phyloP scores from a whole-genome alignment of 2,329 filamentous ascomycete genomes.

The Chaetomiaceae sp. region DNA sequence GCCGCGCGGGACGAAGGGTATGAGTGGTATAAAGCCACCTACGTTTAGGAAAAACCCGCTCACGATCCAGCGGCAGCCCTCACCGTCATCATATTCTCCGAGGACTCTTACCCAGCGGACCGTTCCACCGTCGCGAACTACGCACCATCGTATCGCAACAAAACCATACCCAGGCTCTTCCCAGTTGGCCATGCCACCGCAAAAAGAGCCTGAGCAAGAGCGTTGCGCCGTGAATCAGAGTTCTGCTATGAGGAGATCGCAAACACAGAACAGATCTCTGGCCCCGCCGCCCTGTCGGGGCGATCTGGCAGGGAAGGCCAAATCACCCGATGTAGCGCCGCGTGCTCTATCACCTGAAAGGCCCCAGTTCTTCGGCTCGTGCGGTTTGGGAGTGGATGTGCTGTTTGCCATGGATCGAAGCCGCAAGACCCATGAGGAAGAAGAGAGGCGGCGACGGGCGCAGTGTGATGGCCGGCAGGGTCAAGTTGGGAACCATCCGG shows the following conservation, averaged over 20 bases:
- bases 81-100: not conserved
- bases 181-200: no score
- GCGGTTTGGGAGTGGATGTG: constrained; percentile 26
- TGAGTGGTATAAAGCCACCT: not conserved
- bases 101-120: not conserved
- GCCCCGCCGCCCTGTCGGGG: not conserved
- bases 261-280: not conserved
- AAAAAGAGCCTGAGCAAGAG: no score
- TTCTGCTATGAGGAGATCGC: no score
- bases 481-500: not conserved
- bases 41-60: not conserved
- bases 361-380: constrained; percentile 35
- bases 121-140: not conserved
- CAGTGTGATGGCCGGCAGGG: not conserved
- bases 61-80: not conserved
- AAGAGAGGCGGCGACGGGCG: constrained; percentile 20
- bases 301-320: not conserved
- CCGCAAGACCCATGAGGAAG: constrained; percentile 31
- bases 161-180: not conserved
- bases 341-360: constrained; percentile 24
- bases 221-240: no score
- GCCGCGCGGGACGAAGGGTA: constrained; percentile 10
- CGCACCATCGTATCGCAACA: not conserved
- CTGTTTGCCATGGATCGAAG: constrained; percentile 31
- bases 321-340: not conserved